phyloP scores from a whole-genome alignment of 495 filamentous ascomycete species.

The Xanthoparmelia taractica region DNA sequence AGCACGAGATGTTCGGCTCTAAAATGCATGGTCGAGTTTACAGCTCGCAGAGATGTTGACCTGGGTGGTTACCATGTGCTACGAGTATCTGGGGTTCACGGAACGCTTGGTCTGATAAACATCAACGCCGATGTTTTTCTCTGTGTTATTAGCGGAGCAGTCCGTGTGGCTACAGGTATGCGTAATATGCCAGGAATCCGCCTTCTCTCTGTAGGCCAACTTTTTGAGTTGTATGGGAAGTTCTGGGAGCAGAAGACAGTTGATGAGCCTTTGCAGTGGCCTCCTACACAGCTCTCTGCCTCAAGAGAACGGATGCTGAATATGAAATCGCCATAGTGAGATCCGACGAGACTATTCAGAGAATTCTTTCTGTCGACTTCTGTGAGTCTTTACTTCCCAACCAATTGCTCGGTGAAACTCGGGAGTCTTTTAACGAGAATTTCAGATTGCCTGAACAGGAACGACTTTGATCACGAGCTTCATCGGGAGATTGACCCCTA shows the following conservation, averaged over 20 bases:
- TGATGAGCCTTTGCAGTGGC: neutral
- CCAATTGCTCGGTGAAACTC: neutral
- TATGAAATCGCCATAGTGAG: conserved; percentile 38
- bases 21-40: conserved; percentile 85
- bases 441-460: conserved; percentile 72
- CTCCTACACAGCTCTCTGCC: neutral
- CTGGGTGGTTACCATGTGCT: conserved; percentile 66
- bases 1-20: conserved; percentile 36
- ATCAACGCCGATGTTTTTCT: conserved; percentile 81
- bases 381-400: conserved; percentile 39
- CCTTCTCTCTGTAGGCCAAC: neutral
- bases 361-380: conserved; percentile 82
- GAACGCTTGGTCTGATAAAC: conserved; percentile 85
- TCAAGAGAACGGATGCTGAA: neutral
- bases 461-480: conserved; percentile 68
- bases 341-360: conserved; percentile 80
- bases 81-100: conserved; percentile 66
- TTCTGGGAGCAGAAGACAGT: neutral
- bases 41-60: conserved; percentile 52
- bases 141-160: conserved; percentile 75
- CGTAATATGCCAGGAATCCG: neutral
- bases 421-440: conserved; percentile 4
- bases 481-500: conserved; percentile 52
- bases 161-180: conserved; percentile 56
- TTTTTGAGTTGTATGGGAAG: neutral